A percentile compares a stretch with the other conserved stretches of the same genome.
Evolutionary conservation across 306 rosid species (phyloP).

Genomic region (Dryas octopetala): DNA sequence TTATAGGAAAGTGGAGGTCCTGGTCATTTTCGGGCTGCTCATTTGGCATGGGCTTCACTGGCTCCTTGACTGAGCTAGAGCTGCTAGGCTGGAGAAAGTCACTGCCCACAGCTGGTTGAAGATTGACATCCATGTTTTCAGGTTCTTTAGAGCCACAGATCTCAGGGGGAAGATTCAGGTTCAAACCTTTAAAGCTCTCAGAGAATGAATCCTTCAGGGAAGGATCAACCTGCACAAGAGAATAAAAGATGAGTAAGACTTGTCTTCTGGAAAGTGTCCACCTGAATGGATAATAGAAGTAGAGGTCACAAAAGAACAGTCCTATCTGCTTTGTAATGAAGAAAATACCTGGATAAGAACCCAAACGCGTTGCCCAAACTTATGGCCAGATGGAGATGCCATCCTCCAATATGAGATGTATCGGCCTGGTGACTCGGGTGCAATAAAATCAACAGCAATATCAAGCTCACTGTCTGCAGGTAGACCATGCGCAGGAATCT

Average conservation of each 20-base stretch:
- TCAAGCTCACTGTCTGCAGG: conserved; percentile 57
- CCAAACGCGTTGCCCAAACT: conserved; percentile 94
- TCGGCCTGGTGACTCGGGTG: conserved; percentile 71
- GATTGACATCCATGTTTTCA: conserved; percentile 48
- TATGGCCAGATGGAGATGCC: conserved; percentile 69
- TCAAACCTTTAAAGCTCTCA: conserved; percentile 48
- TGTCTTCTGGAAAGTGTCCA: conserved; percentile 41
- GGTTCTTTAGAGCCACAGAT: conserved; percentile 29
- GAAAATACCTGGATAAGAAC: conserved; percentile 69
- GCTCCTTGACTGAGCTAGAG: conserved; percentile 28
- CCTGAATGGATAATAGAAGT: conserved; percentile 34
- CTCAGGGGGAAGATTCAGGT: conserved; percentile 59
- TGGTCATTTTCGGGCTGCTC: conserved; percentile 33
- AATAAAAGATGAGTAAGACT: neutral
- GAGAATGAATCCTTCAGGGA: conserved; percentile 45
- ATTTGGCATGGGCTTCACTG: conserved; percentile 32
- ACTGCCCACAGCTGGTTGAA: conserved; percentile 34
- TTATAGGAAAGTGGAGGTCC: conserved; percentile 31
- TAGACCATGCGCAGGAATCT: conserved; percentile 66
- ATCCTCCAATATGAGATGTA: conserved; percentile 84
- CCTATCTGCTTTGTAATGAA: neutral
- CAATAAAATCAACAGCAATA: conserved; percentile 75
- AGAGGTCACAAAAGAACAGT: neutral
- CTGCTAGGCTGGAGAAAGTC: conserved; percentile 29
- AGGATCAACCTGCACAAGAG: conserved; percentile 64